Evolutionary conservation across 768 basidiomycete genomes (phyloP).

Genomic region (Pluteus cervinus): DNA sequence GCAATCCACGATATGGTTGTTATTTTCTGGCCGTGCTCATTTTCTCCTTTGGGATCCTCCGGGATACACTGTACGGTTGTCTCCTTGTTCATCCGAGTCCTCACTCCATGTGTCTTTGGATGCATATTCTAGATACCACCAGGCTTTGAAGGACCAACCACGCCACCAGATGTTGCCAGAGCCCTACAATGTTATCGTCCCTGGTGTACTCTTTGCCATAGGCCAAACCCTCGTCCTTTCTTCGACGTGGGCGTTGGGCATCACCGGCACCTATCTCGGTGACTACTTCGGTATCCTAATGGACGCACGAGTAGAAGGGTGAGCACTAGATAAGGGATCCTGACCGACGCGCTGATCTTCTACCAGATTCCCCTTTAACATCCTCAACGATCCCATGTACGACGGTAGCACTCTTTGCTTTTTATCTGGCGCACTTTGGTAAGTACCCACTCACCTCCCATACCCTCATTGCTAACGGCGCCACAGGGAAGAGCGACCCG

Average conservation of each 20-base stretch:
- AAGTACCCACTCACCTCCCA: slow-evolving; percentile 17
- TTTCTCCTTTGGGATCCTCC: slow-evolving; percentile 77
- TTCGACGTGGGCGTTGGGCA: slow-evolving; percentile 84
- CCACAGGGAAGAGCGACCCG: slow-evolving; percentile 77
- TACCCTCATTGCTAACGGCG: not conserved
- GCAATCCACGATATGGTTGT: slow-evolving; percentile 68
- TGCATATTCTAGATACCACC: slow-evolving; percentile 51
- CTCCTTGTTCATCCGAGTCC: not conserved
- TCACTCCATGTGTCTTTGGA: not conserved
- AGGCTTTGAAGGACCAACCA: slow-evolving; percentile 76
- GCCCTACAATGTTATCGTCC: slow-evolving; percentile 55
- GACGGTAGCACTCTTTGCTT: slow-evolving; percentile 93
- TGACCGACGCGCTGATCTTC: not conserved
- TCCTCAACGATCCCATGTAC: slow-evolving; percentile 94
- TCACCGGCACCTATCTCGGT: slow-evolving; percentile 90
- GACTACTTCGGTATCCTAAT: slow-evolving; percentile 85
- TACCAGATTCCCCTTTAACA: slow-evolving; percentile 85
- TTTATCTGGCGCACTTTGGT: slow-evolving; percentile 83
- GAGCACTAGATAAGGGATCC: slow-evolving; percentile 10
- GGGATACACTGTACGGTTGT: slow-evolving; percentile 39
- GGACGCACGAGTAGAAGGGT: slow-evolving; percentile 85
- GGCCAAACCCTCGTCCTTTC: slow-evolving; percentile 86
- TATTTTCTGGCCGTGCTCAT: slow-evolving; percentile 85
- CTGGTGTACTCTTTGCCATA: slow-evolving; percentile 51
- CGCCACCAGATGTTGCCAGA: slow-evolving; percentile 55